A percentile compares a stretch with the other conserved stretches of the same genome.
phyloP scores from a whole-genome alignment of 2,329 filamentous ascomycete species.

The Diaporthe amygdali region DNA sequence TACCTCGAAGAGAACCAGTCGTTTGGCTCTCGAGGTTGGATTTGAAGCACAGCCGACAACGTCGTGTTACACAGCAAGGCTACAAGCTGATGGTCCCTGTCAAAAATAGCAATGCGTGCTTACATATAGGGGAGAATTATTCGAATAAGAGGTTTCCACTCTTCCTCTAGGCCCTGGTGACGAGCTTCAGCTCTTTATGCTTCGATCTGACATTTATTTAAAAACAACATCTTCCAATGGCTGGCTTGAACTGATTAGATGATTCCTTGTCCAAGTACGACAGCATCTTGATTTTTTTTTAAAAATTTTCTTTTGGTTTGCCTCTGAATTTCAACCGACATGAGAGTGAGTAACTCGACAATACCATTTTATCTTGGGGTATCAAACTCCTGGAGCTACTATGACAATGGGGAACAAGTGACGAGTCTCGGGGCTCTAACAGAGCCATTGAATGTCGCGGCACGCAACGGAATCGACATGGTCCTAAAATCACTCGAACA shows the following conservation, averaged over 20 bases:
- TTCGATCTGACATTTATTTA: neutral
- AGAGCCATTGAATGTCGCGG: neutral
- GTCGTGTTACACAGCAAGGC: too few species aligned
- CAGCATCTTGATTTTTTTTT: too few species aligned
- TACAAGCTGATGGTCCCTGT: neutral
- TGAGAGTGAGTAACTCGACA: neutral
- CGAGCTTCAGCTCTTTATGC: neutral
- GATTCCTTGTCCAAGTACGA: neutral
- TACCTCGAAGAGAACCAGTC: neutral
- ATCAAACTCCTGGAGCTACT: neutral
- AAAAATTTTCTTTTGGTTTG: too few species aligned
- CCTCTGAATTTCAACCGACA: neutral
- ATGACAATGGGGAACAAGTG: too few species aligned
- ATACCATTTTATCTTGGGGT: too few species aligned
- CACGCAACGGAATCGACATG: neutral
- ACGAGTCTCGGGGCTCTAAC: neutral
- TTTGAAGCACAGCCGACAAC: neutral
- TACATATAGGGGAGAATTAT: too few species aligned
- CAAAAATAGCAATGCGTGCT: neutral
- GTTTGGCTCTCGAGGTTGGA: neutral
- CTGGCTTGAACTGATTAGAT: neutral
- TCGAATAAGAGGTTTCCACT: neutral
- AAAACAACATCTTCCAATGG: neutral
- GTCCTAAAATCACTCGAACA: neutral
- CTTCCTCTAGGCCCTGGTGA: neutral